A percentile compares a stretch with the other conserved stretches of the same genome.
Conservation (phyloP, 441 rosid species). For the Biscutella laevigata region DNA sequence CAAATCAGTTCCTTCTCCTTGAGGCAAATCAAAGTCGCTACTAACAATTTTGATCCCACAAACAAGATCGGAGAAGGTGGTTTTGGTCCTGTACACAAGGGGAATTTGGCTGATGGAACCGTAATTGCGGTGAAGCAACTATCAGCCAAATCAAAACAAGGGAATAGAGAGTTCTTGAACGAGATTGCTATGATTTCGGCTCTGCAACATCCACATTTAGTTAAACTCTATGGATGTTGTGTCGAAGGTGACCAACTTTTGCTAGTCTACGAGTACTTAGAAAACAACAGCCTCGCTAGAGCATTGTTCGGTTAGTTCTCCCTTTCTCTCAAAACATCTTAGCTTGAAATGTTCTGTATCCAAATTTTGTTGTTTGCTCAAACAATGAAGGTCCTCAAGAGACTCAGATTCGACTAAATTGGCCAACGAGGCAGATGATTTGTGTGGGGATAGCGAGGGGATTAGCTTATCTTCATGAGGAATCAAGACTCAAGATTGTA, state of each 20-base stretch:
- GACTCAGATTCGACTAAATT: slow-evolving; percentile 39
- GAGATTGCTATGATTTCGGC: slow-evolving; percentile 83
- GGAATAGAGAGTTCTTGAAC: slow-evolving; percentile 66
- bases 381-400: slow-evolving; percentile 37
- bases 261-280: slow-evolving; percentile 70
- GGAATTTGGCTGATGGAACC: slow-evolving; percentile 56
- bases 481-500: slow-evolving; percentile 71
- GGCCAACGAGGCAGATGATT: slow-evolving; percentile 58
- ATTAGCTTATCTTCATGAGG: slow-evolving; percentile 72
- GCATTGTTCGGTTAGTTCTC: slow-evolving; percentile 67
- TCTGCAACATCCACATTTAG: slow-evolving; percentile 75
- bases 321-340: neutral
- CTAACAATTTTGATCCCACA: slow-evolving; percentile 48
- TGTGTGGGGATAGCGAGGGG: slow-evolving; percentile 64
- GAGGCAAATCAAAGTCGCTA: slow-evolving; percentile 62
- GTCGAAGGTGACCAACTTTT: slow-evolving; percentile 73
- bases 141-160: slow-evolving; percentile 75
- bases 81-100: slow-evolving; percentile 84
- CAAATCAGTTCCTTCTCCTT: slow-evolving; percentile 48
- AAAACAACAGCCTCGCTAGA: slow-evolving; percentile 64
- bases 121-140: slow-evolving; percentile 69
- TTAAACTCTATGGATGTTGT: slow-evolving; percentile 65
- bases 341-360: neutral
- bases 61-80: no score
- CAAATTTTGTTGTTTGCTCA: neutral